These are phyloP conservation scores for Carallia brachiata DNA, from an alignment of 345 rosid species.

Conservation along the genomic window DNA sequence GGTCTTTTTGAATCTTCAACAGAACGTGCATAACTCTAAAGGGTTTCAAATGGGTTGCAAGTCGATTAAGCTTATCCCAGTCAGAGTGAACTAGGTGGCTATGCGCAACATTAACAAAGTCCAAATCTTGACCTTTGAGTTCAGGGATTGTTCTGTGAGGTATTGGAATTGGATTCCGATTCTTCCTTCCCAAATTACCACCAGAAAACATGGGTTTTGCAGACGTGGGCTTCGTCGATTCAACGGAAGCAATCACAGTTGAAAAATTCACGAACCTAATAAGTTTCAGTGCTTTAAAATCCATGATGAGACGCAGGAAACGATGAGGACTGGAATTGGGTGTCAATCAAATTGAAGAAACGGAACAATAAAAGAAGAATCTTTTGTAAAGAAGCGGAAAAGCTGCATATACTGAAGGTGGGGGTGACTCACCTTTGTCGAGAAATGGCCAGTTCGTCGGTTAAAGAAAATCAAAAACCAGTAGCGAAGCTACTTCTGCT, in stretches of 20 bases:
- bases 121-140: constrained; percentile 74
- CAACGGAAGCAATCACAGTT: constrained; percentile 18
- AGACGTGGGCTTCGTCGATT: constrained; percentile 5
- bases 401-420: too few relatives aligned
- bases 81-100: constrained; percentile 83
- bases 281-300: not conserved
- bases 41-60: constrained; percentile 45
- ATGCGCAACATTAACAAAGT: constrained; percentile 71
- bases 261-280: constrained; percentile 30
- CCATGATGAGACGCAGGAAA: too few relatives aligned
- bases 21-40: constrained; percentile 59
- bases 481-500: too few relatives aligned
- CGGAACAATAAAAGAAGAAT: too few relatives aligned
- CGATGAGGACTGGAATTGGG: too few relatives aligned
- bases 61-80: constrained; percentile 58
- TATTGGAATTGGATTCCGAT: constrained; percentile 43
- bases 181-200: constrained; percentile 1
- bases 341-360: too few relatives aligned
- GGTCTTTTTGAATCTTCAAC: constrained; percentile 57
- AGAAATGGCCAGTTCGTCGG: not conserved
- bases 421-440: constrained; percentile 1
- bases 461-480: too few relatives aligned
- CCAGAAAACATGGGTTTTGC: constrained; percentile 14
- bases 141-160: constrained; percentile 68
- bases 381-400: too few relatives aligned